Percentiles rank a stretch among this genome's conserved stretches.
Evolutionary conservation across 768 basidiomycete species (phyloP).

Genomic region (Tulasnella sp.): DNA sequence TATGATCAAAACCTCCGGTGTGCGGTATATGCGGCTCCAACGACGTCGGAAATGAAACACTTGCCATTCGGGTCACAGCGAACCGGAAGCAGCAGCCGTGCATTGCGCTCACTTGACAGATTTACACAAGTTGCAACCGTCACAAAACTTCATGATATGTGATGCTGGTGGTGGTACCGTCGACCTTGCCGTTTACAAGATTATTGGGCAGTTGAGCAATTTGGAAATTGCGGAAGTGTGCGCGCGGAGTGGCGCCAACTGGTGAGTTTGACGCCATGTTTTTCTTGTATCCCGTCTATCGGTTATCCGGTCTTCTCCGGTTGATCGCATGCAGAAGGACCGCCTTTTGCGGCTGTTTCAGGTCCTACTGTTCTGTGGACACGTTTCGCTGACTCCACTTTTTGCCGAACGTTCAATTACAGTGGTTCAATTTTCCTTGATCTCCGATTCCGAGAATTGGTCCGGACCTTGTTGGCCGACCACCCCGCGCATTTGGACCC

Average conservation of each 20-base stretch:
- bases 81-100: conserved; percentile 79
- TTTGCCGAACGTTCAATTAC: not conserved
- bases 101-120: conserved; percentile 75
- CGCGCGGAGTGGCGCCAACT: conserved; percentile 75
- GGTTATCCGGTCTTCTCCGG: too few species aligned
- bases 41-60: too few species aligned
- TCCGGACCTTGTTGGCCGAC: conserved; percentile 61
- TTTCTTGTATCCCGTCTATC: too few species aligned
- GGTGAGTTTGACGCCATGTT: conserved; percentile 22
- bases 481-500: conserved; percentile 77
- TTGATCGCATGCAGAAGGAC: too few species aligned
- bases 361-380: not conserved
- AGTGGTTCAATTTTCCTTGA: conserved; percentile 73
- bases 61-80: conserved; percentile 32
- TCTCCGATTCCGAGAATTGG: conserved; percentile 70
- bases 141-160: conserved; percentile 83
- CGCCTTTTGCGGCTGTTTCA: too few species aligned
- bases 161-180: conserved; percentile 56
- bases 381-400: not conserved
- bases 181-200: conserved; percentile 39
- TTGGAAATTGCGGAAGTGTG: conserved; percentile 90
- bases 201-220: conserved; percentile 64
- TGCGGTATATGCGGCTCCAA: too few species aligned
- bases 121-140: conserved; percentile 62
- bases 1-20: too few species aligned